These are phyloP conservation scores for Russula olivacea DNA, from an alignment of 768 basidiomycete species.

Conservation along the genomic window DNA sequence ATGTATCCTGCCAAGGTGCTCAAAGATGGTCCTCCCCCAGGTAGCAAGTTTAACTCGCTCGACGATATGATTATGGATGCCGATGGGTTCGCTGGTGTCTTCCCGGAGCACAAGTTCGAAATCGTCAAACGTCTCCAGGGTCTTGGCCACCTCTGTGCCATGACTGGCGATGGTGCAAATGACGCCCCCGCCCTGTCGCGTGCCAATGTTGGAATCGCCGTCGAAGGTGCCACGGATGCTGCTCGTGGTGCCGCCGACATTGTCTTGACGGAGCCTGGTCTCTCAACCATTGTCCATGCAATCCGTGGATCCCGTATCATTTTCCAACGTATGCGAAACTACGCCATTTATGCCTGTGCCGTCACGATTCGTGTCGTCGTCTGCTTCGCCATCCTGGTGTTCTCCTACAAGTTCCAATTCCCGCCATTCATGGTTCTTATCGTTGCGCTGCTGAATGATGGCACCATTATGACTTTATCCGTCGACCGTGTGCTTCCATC, in stretches of 20 bases:
- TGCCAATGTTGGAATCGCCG: slow-evolving; percentile 99
- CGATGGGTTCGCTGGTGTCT: slow-evolving; percentile 98
- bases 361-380: slow-evolving; percentile 99
- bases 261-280: slow-evolving; percentile 95
- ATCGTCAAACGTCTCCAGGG: slow-evolving; percentile 98
- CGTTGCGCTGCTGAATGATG: slow-evolving; percentile 94
- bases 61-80: slow-evolving; percentile 99
- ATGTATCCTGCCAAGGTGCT: slow-evolving; percentile 99
- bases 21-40: slow-evolving; percentile 90
- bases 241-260: slow-evolving; percentile 99
- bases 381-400: slow-evolving; percentile 92
- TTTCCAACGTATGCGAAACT: slow-evolving; percentile 99
- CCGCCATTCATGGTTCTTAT: slow-evolving; percentile 99
- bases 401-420: slow-evolving; percentile 97
- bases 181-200: slow-evolving; percentile 96
- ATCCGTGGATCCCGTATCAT: slow-evolving; percentile 98
- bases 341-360: slow-evolving; percentile 93
- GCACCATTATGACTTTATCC: slow-evolving; percentile 98
- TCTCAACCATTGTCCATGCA: slow-evolving; percentile 98
- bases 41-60: slow-evolving; percentile 72
- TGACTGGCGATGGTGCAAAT: slow-evolving; percentile 99
- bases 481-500: slow-evolving; percentile 95
- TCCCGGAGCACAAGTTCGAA: slow-evolving; percentile 99
- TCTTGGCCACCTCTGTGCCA: slow-evolving; percentile 92
- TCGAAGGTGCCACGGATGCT: slow-evolving; percentile 98